Base-by-base conservation (phyloP, 2,329 filamentous ascomycete genomes). In the Sarocladium brachiariae region DNA sequence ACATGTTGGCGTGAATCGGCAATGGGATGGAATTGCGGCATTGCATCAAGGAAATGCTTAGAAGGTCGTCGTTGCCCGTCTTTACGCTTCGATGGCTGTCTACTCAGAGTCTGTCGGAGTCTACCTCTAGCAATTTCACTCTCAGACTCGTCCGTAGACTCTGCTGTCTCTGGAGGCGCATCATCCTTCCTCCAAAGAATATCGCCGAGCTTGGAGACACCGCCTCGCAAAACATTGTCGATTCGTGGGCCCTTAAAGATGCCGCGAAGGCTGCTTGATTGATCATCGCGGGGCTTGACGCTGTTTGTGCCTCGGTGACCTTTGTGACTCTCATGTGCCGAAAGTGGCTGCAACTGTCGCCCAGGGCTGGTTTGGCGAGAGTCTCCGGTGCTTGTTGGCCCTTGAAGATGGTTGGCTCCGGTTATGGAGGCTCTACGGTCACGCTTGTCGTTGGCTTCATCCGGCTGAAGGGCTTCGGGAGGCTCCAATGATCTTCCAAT, bases 221-320 rank as follows among this genome's bases (percentile, higher is more conserved):
- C 69, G 6, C 72, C 78, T 23, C 77, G 75, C 39, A 95, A 78
- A 25, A 89, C 76, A 25, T 81, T 86, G 54, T 89, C 87, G 55
- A 92, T 82, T 51, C 86, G 77, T 47, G 82, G 80, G 2, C 83
- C 84, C 67, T 89, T 92, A 67, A 96, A 86, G 45, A 96, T 84
- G 6, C 85, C 82, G 37, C 84, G 80, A 14, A 69, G 47, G 13
- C 67, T 62, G 37, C 61, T 51, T 14, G 49, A 52, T 34, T 59
- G 58, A 11, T 70, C 66, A 14, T 69, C 66, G 21, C 62, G 70
- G 16, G 69, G 63, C 19, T 69, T 72, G n/a, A 76, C 57, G 59
- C 77, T 83, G 18, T 72, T 71, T 23, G 72, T 66, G 39, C 71
- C 76, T 53, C 69, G 68, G 53, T 73, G 71, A 41, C 70, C 70